phyloP scores from a whole-genome alignment of 768 basidiomycete genomes.

The Lactarius akahatsu region DNA sequence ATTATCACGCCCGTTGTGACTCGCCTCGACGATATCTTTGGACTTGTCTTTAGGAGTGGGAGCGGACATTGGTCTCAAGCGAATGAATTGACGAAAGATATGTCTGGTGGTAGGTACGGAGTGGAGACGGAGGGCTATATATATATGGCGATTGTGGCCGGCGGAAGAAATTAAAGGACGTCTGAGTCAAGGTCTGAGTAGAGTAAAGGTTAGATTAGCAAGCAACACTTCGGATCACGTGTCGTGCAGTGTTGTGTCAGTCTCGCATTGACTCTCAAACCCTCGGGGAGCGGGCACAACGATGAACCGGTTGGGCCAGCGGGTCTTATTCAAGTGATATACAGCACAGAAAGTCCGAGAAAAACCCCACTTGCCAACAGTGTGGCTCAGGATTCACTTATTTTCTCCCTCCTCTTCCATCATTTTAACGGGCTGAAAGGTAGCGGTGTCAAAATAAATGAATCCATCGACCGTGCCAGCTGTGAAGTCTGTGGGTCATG shows the following conservation, averaged over 20 bases:
- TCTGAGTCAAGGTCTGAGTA: constrained; percentile 5
- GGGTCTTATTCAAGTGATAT: constrained; percentile 3
- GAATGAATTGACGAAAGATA: background rate
- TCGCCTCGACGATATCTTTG: constrained; percentile 19
- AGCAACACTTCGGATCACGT: constrained; percentile 4
- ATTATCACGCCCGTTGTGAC: background rate
- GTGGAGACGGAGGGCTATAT: background rate
- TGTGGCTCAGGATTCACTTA: constrained; percentile 87
- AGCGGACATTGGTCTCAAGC: constrained; percentile 11
- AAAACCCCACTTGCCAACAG: constrained; percentile 77
- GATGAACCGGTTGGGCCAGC: background rate
- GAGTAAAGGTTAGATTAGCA: background rate
- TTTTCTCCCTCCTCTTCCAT: constrained; percentile 86
- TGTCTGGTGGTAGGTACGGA: background rate
- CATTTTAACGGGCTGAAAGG: constrained; percentile 85
- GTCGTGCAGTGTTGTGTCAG: background rate
- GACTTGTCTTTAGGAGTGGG: constrained; percentile 1
- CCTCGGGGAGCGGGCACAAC: background rate
- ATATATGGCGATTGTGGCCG: background rate
- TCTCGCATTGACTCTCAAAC: background rate
- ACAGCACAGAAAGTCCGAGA: constrained; percentile 14
- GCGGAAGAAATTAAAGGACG: constrained; percentile 3
- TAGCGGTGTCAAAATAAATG: constrained; percentile 76
- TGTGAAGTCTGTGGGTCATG: constrained; percentile 71
- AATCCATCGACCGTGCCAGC: constrained; percentile 82